Base-by-base conservation (phyloP, 495 filamentous ascomycete genomes). In the Cladorrhinum samala region DNA sequence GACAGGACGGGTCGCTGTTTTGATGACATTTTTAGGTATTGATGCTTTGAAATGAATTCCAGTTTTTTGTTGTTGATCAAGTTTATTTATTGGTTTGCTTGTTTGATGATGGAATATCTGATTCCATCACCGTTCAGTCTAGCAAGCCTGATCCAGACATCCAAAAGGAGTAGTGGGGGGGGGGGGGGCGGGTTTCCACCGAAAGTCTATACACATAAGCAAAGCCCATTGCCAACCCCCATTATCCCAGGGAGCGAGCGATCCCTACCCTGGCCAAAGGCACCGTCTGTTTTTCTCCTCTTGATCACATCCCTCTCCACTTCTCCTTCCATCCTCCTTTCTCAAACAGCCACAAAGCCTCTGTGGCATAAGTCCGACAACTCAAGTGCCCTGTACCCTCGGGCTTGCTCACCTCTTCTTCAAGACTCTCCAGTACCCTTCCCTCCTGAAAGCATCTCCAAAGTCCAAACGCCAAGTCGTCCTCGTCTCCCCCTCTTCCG, bases 291-390 rank as follows among this genome's bases (percentile, higher is more conserved):
- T n/a, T n/a, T n/a, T n/a, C n/a, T n/a, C n/a, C n/a, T n/a, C n/a
- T n/a, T n/a, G n/a, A n/a, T 55, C 45, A 67, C 54, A 59, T 3
- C 2, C 62, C 67, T 43, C 58, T 64, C 62, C 63, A 63, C 56
- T 53, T 65, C 73, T 71, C 66, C 77, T 81, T 71, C 73, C 73
- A 77, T 0, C 89, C 89, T 0, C 89, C 88, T 71, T 84, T 88
- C 72, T 89, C 82, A 80, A 87, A 93, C 40, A 95, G 64, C 92
- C 93, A 96, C 25, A 96, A 72, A 23, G 91, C 91, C 69, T 98
- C 93, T 17, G 83, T 82, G 33, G 93, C 93, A 79, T 88, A 93
- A 1, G 83, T 83, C 58, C 82, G 80, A 18, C 85, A 84, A 62
- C 86, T 79, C 45, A 72, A 49, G 61, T 81, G 78, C 0, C 78